Base-by-base conservation (phyloP, 2,329 filamentous ascomycete genomes). In the Pezicula radicicola region DNA sequence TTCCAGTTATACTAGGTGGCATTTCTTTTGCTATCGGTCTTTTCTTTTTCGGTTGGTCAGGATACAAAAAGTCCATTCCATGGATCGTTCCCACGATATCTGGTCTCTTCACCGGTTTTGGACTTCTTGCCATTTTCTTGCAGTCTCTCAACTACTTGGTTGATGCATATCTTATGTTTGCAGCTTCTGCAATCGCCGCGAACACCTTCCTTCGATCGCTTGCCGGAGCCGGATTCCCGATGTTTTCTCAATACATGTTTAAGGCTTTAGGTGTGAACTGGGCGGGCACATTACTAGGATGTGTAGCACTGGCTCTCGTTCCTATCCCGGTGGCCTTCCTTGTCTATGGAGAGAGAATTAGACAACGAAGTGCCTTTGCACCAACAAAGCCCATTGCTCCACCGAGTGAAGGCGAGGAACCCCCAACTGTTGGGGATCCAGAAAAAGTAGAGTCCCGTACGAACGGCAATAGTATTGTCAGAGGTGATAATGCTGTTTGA, bases 111-210 rank as follows among this genome's bases (percentile, higher is more conserved):
- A 80, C 84, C 46, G 89, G 89, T 4, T 88, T 90, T 43, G 89
- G 89, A 5, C 84, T 94, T 64, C 85, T 91, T 72, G 87, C 86
- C 25, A 91, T 94, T 64, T 93, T 93, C 75, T 81, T 94, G 35
- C 87, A 89, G 59, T 78, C 85, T 12, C 73, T 94, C 54, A 94
- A 93, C 72, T 93, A 92, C 66, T 80, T 93, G 3, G 85, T 92
- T 52, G 89, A 93, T 63, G 84, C 83, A 9, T 87, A 87, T 63
- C 79, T 66, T 25, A 64, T 65, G 61, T 65, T 65, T 61, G 83
- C 91, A 1, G 90, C 90, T 10, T 92, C 88, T 0, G 90, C 89
- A 19, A 83, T 95, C 51, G 90, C 90, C 5, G 90, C 85, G 19
- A 94, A 92, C 70, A 88, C 89, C 0, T 87, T 95, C 63, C 72